Percentiles rank a stretch among this genome's conserved stretches.
Evolutionary conservation across 169 alveolate species (phyloP).

Genomic region (Plasmodium cynomolgi): DNA sequence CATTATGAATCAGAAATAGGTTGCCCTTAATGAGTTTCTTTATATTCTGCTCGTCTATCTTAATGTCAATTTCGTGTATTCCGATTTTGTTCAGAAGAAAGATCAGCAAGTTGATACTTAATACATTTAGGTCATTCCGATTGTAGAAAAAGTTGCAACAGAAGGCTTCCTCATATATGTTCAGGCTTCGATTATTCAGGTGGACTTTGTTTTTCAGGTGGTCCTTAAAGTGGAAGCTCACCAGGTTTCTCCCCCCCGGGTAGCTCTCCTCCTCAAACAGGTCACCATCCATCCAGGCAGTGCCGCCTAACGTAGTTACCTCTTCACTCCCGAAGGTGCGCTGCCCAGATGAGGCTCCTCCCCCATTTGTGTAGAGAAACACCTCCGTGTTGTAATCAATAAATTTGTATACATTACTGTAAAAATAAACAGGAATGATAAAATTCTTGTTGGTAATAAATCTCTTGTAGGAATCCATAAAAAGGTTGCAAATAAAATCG

Average conservation of each 20-base stretch:
- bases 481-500: constrained; percentile 43
- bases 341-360: background rate
- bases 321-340: background rate
- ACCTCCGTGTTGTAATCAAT: constrained; percentile 72
- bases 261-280: background rate
- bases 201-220: constrained; percentile 14
- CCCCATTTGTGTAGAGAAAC: constrained; percentile 4
- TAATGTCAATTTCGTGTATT: constrained; percentile 49
- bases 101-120: constrained; percentile 56
- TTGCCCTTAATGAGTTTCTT: constrained; percentile 52
- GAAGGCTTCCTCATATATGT: constrained; percentile 64
- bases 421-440: constrained; percentile 37
- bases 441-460: constrained; percentile 21
- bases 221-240: constrained; percentile 15
- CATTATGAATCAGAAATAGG: constrained; percentile 9
- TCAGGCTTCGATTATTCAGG: constrained; percentile 40
- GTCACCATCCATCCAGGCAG: background rate
- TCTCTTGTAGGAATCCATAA: constrained; percentile 59
- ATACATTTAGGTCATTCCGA: constrained; percentile 28
- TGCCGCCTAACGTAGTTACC: no score
- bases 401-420: constrained; percentile 58
- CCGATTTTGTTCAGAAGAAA: constrained; percentile 60
- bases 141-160: constrained; percentile 62
- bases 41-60: constrained; percentile 43
- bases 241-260: background rate